phyloP scores from a whole-genome alignment of 495 filamentous ascomycete genomes.

The Evansstolkia leycettana region DNA sequence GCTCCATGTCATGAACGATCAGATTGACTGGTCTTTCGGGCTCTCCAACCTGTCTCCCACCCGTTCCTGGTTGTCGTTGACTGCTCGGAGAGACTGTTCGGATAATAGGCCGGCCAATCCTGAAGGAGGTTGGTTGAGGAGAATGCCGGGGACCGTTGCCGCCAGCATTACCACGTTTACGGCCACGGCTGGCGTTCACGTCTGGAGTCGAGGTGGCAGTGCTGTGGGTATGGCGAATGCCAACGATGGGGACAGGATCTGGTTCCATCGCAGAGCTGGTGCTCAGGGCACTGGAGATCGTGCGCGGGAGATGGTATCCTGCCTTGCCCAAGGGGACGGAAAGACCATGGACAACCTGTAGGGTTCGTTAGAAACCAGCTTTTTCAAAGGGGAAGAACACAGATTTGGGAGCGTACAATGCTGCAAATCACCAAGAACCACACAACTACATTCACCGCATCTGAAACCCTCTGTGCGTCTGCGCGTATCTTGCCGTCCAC shows the following conservation, averaged over 20 bases:
- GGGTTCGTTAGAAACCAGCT: too few relatives aligned
- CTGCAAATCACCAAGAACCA: slow-evolving; percentile 84
- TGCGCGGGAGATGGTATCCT: slow-evolving; percentile 66
- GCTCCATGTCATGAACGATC: slow-evolving; percentile 7
- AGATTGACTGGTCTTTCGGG: slow-evolving; percentile 24
- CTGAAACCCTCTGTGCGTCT: slow-evolving; percentile 52
- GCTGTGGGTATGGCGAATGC: slow-evolving; percentile 21
- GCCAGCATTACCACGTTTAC: slow-evolving; percentile 15
- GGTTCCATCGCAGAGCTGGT: slow-evolving; percentile 19
- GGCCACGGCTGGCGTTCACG: slow-evolving; percentile 11
- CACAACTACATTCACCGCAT: slow-evolving; percentile 57
- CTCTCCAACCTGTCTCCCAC: slow-evolving; percentile 16
- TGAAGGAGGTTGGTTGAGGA: slow-evolving; percentile 32
- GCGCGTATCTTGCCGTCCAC: slow-evolving; percentile 47
- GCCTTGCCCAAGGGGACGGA: slow-evolving; percentile 77
- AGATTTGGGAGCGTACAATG: slow-evolving; percentile 52
- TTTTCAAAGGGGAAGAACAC: too few relatives aligned
- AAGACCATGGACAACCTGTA: slow-evolving; percentile 74
- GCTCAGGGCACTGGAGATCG: slow-evolving; percentile 50
- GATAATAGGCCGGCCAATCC: slow-evolving; percentile 39
- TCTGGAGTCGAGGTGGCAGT: slow-evolving; percentile 18
- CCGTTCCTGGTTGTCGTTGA: slow-evolving; percentile 12
- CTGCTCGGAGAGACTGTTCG: slow-evolving; percentile 7
- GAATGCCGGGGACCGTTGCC: slow-evolving; percentile 10
- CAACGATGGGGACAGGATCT: slow-evolving; percentile 20